Evolutionary conservation across 805 yeast genomes (phyloP).

Genomic region (Myxozyma vanderwaltii): DNA sequence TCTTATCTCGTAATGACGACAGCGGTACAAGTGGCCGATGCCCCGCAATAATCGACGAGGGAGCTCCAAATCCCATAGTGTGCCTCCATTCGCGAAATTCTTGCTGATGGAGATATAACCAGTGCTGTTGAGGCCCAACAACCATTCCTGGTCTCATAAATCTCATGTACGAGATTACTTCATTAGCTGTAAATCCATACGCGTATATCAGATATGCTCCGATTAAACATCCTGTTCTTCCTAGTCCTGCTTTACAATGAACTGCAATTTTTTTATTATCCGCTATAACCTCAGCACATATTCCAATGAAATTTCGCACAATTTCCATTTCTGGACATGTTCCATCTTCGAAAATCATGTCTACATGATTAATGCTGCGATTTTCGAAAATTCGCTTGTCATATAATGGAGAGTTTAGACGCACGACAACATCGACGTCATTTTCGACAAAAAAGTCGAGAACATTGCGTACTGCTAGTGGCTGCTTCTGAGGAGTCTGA

Average conservation of each 20-base stretch:
- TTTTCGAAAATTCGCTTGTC: slow-evolving; percentile 81
- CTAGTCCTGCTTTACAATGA: slow-evolving; percentile 98
- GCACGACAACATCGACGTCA: slow-evolving; percentile 84
- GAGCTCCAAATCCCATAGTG: slow-evolving; percentile 43
- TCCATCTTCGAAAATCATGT: slow-evolving; percentile 97
- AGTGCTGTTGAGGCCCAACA: slow-evolving; percentile 99
- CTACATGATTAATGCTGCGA: slow-evolving; percentile 83
- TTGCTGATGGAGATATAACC: slow-evolving; percentile 94
- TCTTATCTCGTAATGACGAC: slow-evolving; percentile 4
- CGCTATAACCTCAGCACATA: slow-evolving; percentile 83
- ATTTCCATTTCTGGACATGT: slow-evolving; percentile 95
- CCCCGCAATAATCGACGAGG: slow-evolving; percentile 40
- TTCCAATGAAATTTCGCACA: slow-evolving; percentile 91
- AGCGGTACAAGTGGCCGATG: slow-evolving; percentile 25
- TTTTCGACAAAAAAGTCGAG: slow-evolving; percentile 70
- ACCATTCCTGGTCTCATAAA: slow-evolving; percentile 99
- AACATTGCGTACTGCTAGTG: slow-evolving; percentile 64
- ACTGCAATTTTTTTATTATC: slow-evolving; percentile 83
- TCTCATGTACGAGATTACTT: slow-evolving; percentile 95
- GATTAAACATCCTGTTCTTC: slow-evolving; percentile 95
- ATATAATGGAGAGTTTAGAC: slow-evolving; percentile 89
- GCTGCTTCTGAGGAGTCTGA: slow-evolving; percentile 36
- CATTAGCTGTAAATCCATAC: slow-evolving; percentile 95
- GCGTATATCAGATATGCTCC: slow-evolving; percentile 97
- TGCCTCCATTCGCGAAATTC: slow-evolving; percentile 95